Evolutionary conservation across 2,329 filamentous ascomycete species (phyloP), one percentile per base, ranked within the genome.

Genomic region (Penicillium nordicum): DNA sequence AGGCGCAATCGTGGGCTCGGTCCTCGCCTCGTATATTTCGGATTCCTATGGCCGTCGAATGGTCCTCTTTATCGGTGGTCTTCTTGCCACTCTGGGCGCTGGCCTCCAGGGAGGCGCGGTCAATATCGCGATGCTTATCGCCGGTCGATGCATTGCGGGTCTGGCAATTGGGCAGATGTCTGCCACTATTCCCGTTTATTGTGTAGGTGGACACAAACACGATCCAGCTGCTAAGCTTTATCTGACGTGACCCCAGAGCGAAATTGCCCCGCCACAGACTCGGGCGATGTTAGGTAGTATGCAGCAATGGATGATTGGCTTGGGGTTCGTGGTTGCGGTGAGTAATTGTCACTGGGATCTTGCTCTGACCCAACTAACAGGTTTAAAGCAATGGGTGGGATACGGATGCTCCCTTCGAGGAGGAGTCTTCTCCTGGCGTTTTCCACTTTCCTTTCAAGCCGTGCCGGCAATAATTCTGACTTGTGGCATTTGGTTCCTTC

Each of bases 71-170:
- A 47, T 72, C 16, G 74, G 73, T 8, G 67, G 69, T 12, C 10
- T 74, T 5, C 57, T 76, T 10, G 71, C 69, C 6, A 58, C 66
- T 6, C 49, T 74, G 11, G 74, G 72, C 10, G 66, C 66, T 41
- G 69, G 69, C 16, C 63, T 77, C 6, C 74, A 76, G 57, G 72
- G 71, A 32, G 73, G 71, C 21, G 67, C 74, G 0, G 59, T 69
- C 10, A 69, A 66, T 45, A 67, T 76, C 52, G 69, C 69, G 18
- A 80, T 80, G 75, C 66, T 82, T 11, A 79, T 82, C 37, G 66
- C 74, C n/a, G 80, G 79, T 7, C 76, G 80, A 53, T 76, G 79
- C 59, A 76, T 81, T 57, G 79, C 78, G 11, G 80, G 80, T 5
- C 53, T 80, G 12, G 79, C 78, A 1, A 72, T 82, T n/a, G 80